Conservation (phyloP, 2,329 filamentous ascomycete genomes). For the Pyrenophora teres region DNA sequence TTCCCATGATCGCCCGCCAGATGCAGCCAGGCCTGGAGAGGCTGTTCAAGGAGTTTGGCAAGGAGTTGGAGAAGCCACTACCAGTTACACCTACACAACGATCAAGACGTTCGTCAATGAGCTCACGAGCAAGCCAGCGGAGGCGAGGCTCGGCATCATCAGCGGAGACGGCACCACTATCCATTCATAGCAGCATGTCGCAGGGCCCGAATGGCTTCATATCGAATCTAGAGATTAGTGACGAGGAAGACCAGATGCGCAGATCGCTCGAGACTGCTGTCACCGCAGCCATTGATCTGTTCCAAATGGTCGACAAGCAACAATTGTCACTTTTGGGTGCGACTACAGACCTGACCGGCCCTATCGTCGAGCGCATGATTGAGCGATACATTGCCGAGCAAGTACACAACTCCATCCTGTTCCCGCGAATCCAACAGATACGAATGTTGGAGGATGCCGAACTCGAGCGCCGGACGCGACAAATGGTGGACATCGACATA, state of each 20-base stretch:
- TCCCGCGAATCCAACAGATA: slow-evolving; percentile 77
- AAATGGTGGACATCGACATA: slow-evolving; percentile 93
- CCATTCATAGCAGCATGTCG: slow-evolving; percentile 46
- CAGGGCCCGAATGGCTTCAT: slow-evolving; percentile 45
- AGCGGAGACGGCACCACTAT: slow-evolving; percentile 41
- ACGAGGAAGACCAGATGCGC: slow-evolving; percentile 90
- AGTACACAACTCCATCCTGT: slow-evolving; percentile 81
- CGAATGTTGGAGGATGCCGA: slow-evolving; percentile 83
- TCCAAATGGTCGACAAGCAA: slow-evolving; percentile 93
- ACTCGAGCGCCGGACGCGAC: slow-evolving; percentile 83
- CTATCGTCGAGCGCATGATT: slow-evolving; percentile 89
- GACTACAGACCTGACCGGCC: slow-evolving; percentile 90
- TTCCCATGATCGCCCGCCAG: slow-evolving; percentile 93
- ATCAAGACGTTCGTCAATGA: slow-evolving; percentile 39
- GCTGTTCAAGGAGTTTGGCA: slow-evolving; percentile 86
- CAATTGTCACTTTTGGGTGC: slow-evolving; percentile 89
- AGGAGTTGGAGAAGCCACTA: slow-evolving; percentile 81
- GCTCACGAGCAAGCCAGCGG: slow-evolving; percentile 40
- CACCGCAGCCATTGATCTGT: slow-evolving; percentile 90
- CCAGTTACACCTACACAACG: slow-evolving; percentile 68
- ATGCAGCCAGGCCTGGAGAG: slow-evolving; percentile 92
- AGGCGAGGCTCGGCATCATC: slow-evolving; percentile 45
- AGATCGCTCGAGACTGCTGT: slow-evolving; percentile 89
- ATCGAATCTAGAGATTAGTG: slow-evolving; percentile 68
- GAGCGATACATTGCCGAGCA: slow-evolving; percentile 94